Evolutionary conservation across 495 filamentous ascomycete species (phyloP).

Genomic region (Cairneyella variabilis): DNA sequence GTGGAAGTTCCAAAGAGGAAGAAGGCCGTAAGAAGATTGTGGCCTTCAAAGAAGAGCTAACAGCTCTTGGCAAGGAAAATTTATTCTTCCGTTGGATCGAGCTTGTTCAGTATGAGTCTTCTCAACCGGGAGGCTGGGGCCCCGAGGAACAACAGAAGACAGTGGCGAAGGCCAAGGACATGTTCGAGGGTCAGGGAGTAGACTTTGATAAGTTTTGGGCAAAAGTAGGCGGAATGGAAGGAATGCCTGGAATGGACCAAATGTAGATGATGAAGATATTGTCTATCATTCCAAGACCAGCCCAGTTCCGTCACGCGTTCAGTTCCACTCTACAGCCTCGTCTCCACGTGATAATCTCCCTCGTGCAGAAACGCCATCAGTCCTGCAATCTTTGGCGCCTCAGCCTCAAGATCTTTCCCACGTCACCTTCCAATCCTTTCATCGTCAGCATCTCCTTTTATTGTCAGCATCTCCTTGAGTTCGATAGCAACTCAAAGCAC

Average conservation of each 20-base stretch:
- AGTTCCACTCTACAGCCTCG: too few relatives aligned
- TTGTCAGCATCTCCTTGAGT: too few relatives aligned
- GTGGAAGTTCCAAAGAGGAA: constrained; percentile 51
- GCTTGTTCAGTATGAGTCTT: constrained; percentile 76
- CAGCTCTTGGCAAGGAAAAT: constrained; percentile 70
- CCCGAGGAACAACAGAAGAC: constrained; percentile 60
- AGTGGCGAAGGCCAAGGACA: constrained; percentile 59
- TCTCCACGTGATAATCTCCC: too few relatives aligned
- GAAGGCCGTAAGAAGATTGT: constrained; percentile 59
- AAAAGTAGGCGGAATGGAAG: constrained; percentile 64
- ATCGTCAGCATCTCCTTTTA: too few relatives aligned
- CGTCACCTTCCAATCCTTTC: too few relatives aligned
- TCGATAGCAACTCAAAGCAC: too few relatives aligned
- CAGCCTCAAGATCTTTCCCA: too few relatives aligned
- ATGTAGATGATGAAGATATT: constrained; percentile 9
- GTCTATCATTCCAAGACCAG: too few relatives aligned
- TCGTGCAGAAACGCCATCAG: too few relatives aligned
- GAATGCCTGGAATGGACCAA: constrained; percentile 44
- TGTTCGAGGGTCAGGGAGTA: constrained; percentile 67
- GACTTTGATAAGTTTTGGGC: constrained; percentile 76
- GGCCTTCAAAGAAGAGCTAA: constrained; percentile 66
- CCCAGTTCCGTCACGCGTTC: too few relatives aligned
- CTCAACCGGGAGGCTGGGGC: constrained; percentile 67
- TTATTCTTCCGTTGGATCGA: constrained; percentile 86
- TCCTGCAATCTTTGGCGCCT: too few relatives aligned